Evolutionary conservation across 192 early-diverging fungal genomes (phyloP), one percentile per base, ranked within the genome.

Genomic region (Mortierella claussenii): DNA sequence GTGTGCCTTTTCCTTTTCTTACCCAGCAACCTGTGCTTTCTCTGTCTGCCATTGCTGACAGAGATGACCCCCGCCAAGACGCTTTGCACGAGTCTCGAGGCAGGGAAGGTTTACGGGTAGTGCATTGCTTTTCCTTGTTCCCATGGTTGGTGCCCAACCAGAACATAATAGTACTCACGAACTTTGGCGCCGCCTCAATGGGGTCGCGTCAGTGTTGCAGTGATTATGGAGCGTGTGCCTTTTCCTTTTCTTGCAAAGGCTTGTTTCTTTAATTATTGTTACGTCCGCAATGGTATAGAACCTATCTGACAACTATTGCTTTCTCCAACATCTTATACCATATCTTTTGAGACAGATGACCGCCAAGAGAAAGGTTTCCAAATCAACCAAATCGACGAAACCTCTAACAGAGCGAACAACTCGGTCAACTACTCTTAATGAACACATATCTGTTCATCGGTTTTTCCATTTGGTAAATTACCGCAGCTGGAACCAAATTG

Each of bases 121-220:
- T 30, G 56, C 56, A 58, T 58, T 45, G 56, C 56, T 58, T 58
- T 58, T 45, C 56, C 42, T 58, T 58, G 27, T 33, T 54, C 56
- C 42, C 56, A 58, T 58, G 56, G 56, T 58, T 58, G 56, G n/a
- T 58, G 11, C 27, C 26, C 40, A 58, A 40, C 56, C 36, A 43
- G 56, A 45, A 58, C 27, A 30, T 17, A 26, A 58, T 26, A 58
- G 56, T 58, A 58, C 24, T 58, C 56, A 58, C 56, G 40, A 42
- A 26, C 42, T 58, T 27, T 58, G 36, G 56, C 13, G 24, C 37
- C 42, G 24, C 37, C 21, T 44, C 42, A 11, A 6, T 26, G 27
- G 15, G 42, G 56, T 15, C 56, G 23, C 56, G 27, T 58, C 56
- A 54, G 7, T 58, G 56, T 43, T 31, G 42, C 56, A 30, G 56